Percentiles rank a stretch among this genome's conserved stretches.
Evolutionary conservation across 164 flowering plant genomes (phyloP).

Genomic region (Dillenia suffruticosa): DNA sequence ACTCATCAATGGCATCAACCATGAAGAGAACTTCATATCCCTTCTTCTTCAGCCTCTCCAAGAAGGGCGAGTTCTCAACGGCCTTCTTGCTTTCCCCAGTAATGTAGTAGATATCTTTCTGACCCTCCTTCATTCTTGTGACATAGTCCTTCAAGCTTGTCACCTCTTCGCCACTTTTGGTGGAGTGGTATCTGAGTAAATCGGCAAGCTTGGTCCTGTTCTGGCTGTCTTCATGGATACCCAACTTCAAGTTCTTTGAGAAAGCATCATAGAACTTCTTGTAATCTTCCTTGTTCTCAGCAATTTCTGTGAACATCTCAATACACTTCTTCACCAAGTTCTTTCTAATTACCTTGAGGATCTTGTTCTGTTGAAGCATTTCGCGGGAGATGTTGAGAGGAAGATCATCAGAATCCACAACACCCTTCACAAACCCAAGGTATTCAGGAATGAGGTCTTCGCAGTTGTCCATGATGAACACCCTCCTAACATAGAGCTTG

Average conservation of each 20-base stretch:
- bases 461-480: slow-evolving; percentile 76
- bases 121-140: slow-evolving; percentile 75
- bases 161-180: slow-evolving; percentile 71
- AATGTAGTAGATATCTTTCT: slow-evolving; percentile 68
- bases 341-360: slow-evolving; percentile 71
- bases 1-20: slow-evolving; percentile 77
- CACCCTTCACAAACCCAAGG: slow-evolving; percentile 67
- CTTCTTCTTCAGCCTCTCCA: slow-evolving; percentile 67
- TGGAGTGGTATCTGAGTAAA: slow-evolving; percentile 58
- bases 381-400: slow-evolving; percentile 83
- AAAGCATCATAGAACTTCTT: slow-evolving; percentile 66
- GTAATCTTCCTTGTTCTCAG: slow-evolving; percentile 71
- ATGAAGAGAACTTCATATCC: slow-evolving; percentile 68
- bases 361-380: slow-evolving; percentile 76
- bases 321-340: slow-evolving; percentile 73
- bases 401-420: slow-evolving; percentile 69
- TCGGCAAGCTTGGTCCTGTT: slow-evolving; percentile 67
- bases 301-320: slow-evolving; percentile 72
- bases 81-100: slow-evolving; percentile 77
- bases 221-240: slow-evolving; percentile 72
- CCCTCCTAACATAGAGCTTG: slow-evolving; percentile 69
- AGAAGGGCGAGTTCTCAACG: slow-evolving; percentile 72
- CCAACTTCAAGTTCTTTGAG: slow-evolving; percentile 67
- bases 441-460: slow-evolving; percentile 75
- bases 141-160: slow-evolving; percentile 72